phyloP scores from a whole-genome alignment of 306 rosid genomes.

The Oemleria cerasiformis region DNA sequence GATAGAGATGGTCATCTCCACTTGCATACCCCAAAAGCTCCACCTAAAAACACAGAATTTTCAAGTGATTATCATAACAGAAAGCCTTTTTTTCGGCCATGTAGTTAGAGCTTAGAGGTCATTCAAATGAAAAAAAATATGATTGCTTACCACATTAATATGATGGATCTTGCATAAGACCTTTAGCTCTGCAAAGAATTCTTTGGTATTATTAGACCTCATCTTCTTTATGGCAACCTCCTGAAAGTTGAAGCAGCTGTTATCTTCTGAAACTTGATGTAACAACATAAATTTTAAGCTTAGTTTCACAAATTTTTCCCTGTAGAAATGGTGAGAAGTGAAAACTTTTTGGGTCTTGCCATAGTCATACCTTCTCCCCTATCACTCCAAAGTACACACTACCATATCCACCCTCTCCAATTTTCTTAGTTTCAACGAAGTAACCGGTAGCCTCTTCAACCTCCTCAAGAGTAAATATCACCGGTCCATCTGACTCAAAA shows the following conservation, averaged over 20 bases:
- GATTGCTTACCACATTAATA: slow-evolving; percentile 49
- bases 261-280: slow-evolving; percentile 7
- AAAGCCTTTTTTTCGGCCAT: background rate
- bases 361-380: slow-evolving; percentile 44
- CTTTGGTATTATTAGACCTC: slow-evolving; percentile 71
- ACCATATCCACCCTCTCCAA: slow-evolving; percentile 88
- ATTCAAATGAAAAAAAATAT: background rate
- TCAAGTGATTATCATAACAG: slow-evolving; percentile 3
- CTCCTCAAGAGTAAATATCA: slow-evolving; percentile 49
- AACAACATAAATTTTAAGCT: background rate
- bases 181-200: slow-evolving; percentile 82
- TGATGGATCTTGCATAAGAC: slow-evolving; percentile 67
- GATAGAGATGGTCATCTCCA: slow-evolving; percentile 81
- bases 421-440: slow-evolving; percentile 55
- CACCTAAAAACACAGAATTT: slow-evolving; percentile 48
- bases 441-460: slow-evolving; percentile 62
- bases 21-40: slow-evolving; percentile 79
- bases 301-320: background rate
- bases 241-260: slow-evolving; percentile 42
- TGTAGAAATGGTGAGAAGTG: background rate
- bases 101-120: background rate
- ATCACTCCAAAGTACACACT: slow-evolving; percentile 66
- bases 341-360: slow-evolving; percentile 19
- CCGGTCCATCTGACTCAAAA: slow-evolving; percentile 66
- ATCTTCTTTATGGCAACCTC: slow-evolving; percentile 85